A percentile compares a stretch with the other conserved stretches of the same genome.
These are phyloP conservation scores for Sporothrix luriei DNA, from an alignment of 2,329 filamentous ascomycete species.

Conservation along the genomic window DNA sequence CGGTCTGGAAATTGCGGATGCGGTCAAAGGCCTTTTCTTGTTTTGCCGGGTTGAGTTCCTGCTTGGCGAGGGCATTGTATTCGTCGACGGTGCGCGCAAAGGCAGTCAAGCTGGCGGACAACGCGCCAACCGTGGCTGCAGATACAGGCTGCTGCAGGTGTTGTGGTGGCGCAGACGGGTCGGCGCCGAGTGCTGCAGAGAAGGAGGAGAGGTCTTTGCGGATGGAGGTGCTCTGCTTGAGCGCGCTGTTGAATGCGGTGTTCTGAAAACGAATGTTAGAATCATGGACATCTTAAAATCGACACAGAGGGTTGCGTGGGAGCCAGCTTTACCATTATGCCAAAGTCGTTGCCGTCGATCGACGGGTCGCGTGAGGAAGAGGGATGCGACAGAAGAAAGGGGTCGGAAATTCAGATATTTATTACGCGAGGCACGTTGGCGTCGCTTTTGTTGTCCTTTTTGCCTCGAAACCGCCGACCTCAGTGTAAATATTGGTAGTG, in stretches of 20 bases:
- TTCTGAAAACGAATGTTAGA: slow-evolving; percentile 56
- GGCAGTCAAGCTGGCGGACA: slow-evolving; percentile 68
- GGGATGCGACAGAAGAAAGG: background rate
- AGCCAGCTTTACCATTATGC: background rate
- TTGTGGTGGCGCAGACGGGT: slow-evolving; percentile 37
- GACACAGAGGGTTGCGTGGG: background rate
- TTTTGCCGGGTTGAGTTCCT: slow-evolving; percentile 88
- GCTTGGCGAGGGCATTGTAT: slow-evolving; percentile 80
- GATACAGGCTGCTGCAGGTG: slow-evolving; percentile 53
- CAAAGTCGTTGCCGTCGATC: background rate
- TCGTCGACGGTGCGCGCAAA: slow-evolving; percentile 91
- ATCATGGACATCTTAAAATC: too few relatives aligned
- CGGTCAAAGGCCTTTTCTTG: slow-evolving; percentile 87
- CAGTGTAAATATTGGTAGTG: background rate
- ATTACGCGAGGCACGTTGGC: background rate
- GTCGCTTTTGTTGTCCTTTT: background rate
- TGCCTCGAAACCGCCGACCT: too few relatives aligned
- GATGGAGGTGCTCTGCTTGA: slow-evolving; percentile 81
- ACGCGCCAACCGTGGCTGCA: slow-evolving; percentile 56
- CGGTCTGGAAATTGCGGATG: slow-evolving; percentile 79
- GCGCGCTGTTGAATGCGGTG: slow-evolving; percentile 80
- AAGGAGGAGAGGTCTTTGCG: slow-evolving; percentile 66
- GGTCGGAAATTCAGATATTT: background rate
- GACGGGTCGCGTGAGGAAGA: background rate
- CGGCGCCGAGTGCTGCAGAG: slow-evolving; percentile 40